Conservation (phyloP, 78 protist genomes). For the Dictyostelium intermedium region DNA sequence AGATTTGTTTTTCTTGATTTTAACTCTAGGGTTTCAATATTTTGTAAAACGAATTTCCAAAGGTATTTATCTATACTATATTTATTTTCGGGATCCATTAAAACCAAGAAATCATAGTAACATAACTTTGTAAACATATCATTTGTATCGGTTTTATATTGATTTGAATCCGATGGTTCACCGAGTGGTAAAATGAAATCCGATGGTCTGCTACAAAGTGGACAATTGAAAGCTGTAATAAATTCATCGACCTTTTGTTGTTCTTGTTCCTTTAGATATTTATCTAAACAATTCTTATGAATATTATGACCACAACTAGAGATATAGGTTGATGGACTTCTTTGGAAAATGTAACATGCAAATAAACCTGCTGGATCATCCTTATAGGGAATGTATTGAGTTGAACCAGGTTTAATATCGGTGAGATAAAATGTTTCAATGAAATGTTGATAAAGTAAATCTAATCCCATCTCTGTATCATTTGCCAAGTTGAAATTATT, state of each 20-base stretch:
- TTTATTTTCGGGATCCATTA: constrained; percentile 11
- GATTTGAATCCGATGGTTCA: neutral
- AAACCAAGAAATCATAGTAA: constrained; percentile 37
- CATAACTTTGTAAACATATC: constrained; percentile 17
- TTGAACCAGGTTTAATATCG: constrained; percentile 44
- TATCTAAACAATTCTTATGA: constrained; percentile 45
- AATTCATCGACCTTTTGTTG: neutral
- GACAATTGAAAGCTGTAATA: constrained; percentile 35
- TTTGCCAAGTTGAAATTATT: neutral
- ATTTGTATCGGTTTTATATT: constrained; percentile 9
- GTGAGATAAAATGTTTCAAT: constrained; percentile 5
- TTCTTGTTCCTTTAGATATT: neutral
- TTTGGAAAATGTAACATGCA: constrained; percentile 30
- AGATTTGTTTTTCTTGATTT: constrained; percentile 19
- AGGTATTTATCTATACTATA: constrained; percentile 18
- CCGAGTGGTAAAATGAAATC: constrained; percentile 34
- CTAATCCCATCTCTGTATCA: neutral
- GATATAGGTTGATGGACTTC: constrained; percentile 59
- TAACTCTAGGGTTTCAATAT: constrained; percentile 42
- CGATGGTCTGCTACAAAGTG: constrained; percentile 44
- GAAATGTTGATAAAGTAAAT: constrained; percentile 29
- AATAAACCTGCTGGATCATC: constrained; percentile 47
- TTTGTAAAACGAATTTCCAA: constrained; percentile 46
- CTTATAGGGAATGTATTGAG: constrained; percentile 40
- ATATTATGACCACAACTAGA: constrained; percentile 54